These are phyloP conservation scores for Nicotiana benthamiana DNA, from an alignment of 257 asterid genomes.

Conservation along the genomic window DNA sequence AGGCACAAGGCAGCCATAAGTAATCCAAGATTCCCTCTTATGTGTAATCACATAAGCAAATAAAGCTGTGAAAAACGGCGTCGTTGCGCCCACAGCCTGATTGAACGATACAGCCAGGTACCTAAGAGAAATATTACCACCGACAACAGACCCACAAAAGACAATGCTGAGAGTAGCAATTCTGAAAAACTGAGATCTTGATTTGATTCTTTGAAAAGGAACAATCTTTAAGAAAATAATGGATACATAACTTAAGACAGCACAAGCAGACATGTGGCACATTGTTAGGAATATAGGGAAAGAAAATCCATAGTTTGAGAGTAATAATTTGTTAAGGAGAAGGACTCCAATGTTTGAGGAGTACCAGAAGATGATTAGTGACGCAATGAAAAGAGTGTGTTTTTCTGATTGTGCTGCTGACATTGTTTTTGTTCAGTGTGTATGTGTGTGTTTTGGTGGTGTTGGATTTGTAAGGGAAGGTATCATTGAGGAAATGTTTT, in stretches of 20 bases:
- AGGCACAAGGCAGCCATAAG: constrained; percentile 25
- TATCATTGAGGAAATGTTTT: too few species aligned
- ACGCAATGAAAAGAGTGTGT: constrained; percentile 1
- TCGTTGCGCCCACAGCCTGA: constrained; percentile 34
- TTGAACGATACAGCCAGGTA: constrained; percentile 29
- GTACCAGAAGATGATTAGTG: constrained; percentile 16
- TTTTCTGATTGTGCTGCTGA: constrained; percentile 3
- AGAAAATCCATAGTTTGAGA: constrained; percentile 28
- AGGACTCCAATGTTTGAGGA: constrained; percentile 33
- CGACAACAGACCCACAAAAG: constrained; percentile 29
- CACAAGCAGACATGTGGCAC: constrained; percentile 37
- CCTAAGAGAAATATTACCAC: constrained; percentile 27
- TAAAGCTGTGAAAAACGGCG: constrained; percentile 34
- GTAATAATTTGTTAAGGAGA: constrained; percentile 26
- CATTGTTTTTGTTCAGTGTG: neutral
- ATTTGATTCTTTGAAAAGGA: constrained; percentile 27
- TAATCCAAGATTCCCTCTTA: constrained; percentile 32
- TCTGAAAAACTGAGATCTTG: constrained; percentile 28
- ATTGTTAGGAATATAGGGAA: constrained; percentile 33
- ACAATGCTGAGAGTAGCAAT: constrained; percentile 26
- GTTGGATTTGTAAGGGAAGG: neutral
- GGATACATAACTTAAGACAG: constrained; percentile 26
- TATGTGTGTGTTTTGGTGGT: neutral
- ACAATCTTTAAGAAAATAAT: constrained; percentile 30
- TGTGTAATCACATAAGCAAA: constrained; percentile 27